phyloP scores from a whole-genome alignment of 129 eudicot genomes.

The Apium graveolens region DNA sequence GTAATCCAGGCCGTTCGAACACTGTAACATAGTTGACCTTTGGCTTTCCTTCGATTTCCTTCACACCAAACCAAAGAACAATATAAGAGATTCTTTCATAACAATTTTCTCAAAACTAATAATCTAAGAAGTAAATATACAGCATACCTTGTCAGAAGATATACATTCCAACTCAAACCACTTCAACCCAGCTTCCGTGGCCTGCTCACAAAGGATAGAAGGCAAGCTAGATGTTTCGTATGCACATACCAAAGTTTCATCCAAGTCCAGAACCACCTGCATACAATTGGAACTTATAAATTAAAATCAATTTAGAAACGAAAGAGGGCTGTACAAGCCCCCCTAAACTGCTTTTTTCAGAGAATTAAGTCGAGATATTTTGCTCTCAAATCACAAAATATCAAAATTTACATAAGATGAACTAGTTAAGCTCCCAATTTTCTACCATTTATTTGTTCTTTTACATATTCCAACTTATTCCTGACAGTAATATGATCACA shows the following conservation, averaged over 20 bases:
- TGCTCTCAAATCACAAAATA: background rate
- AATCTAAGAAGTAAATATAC: background rate
- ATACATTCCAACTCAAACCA: conserved; percentile 97
- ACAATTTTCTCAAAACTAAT: background rate
- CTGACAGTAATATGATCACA: background rate
- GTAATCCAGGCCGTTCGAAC: conserved; percentile 97
- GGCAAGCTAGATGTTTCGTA: conserved; percentile 95
- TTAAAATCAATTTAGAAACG: background rate
- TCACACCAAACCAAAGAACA: conserved; percentile 17
- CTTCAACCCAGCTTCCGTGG: conserved; percentile 83
- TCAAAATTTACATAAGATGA: background rate
- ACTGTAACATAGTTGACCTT: conserved; percentile 94
- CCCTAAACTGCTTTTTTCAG: background rate
- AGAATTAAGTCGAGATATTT: background rate
- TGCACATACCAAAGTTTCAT: conserved; percentile 94
- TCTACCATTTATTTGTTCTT: background rate
- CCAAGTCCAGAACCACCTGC: conserved; percentile 99
- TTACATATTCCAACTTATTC: background rate
- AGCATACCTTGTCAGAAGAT: conserved; percentile 76
- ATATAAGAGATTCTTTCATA: conserved; percentile 2
- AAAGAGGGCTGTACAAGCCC: background rate
- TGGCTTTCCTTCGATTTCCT: conserved; percentile 88
- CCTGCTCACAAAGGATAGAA: conserved; percentile 65
- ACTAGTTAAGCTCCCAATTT: background rate
- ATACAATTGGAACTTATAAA: conserved; percentile 6